A percentile compares a stretch with the other conserved stretches of the same genome.
These are phyloP conservation scores for Hymenoscyphus occultus DNA, from an alignment of 2,329 filamentous ascomycete genomes.

Conservation along the genomic window DNA sequence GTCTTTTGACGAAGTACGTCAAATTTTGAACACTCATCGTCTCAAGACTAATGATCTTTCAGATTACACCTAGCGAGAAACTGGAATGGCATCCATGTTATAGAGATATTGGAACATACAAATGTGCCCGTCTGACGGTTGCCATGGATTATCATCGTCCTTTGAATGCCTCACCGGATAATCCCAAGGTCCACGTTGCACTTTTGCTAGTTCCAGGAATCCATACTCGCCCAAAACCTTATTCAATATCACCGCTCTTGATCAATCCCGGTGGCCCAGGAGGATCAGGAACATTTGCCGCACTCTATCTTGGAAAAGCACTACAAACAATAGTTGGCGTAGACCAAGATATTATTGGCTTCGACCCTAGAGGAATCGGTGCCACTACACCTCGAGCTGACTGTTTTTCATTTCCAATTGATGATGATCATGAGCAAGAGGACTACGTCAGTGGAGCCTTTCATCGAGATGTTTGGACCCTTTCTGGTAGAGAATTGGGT, in stretches of 20 bases:
- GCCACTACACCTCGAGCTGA: constrained; percentile 19
- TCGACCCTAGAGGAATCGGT: constrained; percentile 46
- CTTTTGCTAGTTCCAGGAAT: constrained; percentile 28
- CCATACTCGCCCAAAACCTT: constrained; percentile 26
- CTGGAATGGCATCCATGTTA: constrained; percentile 46
- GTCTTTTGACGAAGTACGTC: constrained; percentile 6
- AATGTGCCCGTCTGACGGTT: constrained; percentile 46
- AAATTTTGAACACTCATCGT: background rate
- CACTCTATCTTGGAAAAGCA: constrained; percentile 29
- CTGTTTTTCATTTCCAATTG: constrained; percentile 40
- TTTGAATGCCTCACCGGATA: constrained; percentile 35
- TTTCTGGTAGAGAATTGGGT: constrained; percentile 32
- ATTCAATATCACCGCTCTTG: constrained; percentile 40
- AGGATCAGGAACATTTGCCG: constrained; percentile 16
- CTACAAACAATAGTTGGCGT: constrained; percentile 44
- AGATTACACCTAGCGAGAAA: constrained; percentile 46
- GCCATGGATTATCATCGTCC: constrained; percentile 47
- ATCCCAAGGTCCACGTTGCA: constrained; percentile 33
- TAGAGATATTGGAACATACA: constrained; percentile 25
- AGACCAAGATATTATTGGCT: constrained; percentile 50
- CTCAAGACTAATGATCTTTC: background rate
- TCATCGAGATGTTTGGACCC: constrained; percentile 24
- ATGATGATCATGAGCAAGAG: constrained; percentile 34
- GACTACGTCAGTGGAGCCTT: constrained; percentile 42
- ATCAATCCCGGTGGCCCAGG: constrained; percentile 27